Evolutionary conservation across 345 rosid species (phyloP).

Genomic region (Streptanthus diversifolius): DNA sequence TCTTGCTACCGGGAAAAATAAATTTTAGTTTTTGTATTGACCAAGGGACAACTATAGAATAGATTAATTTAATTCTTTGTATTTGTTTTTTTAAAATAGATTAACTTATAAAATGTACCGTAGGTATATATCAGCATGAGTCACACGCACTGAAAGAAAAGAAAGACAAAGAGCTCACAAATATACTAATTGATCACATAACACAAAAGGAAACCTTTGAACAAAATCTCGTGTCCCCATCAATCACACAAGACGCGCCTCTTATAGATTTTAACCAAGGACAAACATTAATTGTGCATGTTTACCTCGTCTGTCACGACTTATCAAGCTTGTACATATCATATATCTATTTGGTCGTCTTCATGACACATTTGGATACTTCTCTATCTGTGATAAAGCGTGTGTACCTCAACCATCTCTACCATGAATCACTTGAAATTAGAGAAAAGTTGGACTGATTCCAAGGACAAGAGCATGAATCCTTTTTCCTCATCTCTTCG

Average conservation of each 20-base stretch:
- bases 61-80: background rate
- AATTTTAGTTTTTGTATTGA: background rate
- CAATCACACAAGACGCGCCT: background rate
- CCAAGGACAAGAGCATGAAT: constrained; percentile 47
- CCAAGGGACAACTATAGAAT: background rate
- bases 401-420: constrained; percentile 77
- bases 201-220: background rate
- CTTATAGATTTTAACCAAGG: background rate
- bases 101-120: background rate
- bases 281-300: constrained; percentile 1
- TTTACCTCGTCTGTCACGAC: background rate
- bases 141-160: background rate
- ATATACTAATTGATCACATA: background rate
- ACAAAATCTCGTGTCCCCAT: background rate
- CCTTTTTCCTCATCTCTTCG: constrained; percentile 28
- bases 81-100: no score
- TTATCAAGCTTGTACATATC: background rate
- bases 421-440: constrained; percentile 74
- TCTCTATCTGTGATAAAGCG: constrained; percentile 44
- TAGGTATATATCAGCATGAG: background rate
- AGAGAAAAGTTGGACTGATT: constrained; percentile 49
- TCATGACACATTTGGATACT: constrained; percentile 25
- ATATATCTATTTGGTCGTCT: constrained; percentile 1
- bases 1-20: background rate
- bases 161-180: background rate